Base-by-base conservation (phyloP, 2,329 filamentous ascomycete species). In the Akanthomyces muscarius region DNA sequence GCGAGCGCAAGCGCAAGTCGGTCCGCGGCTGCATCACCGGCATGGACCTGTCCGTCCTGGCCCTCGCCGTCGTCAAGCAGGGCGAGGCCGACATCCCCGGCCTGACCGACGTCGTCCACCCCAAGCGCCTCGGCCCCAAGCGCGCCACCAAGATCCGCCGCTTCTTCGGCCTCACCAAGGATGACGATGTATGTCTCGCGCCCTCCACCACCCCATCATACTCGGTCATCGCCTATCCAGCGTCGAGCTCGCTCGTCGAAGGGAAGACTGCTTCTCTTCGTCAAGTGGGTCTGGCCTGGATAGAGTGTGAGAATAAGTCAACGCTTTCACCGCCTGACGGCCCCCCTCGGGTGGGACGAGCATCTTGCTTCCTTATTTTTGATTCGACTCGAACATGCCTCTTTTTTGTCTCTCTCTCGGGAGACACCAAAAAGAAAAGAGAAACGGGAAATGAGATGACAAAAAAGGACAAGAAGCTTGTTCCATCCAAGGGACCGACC, bases 141-240 rank as follows among this genome's bases (percentile, higher is more conserved):
- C 91, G 95, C 78, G 95, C 95, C 78, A 97, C 92, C 85, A 99
- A 98, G 92, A 98, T 99, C 85, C 92, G 94, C 83, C 90, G 89
- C 80, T 99, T 99, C 90, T 99, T 98, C 86, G 89, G 92, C 85
- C 91, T 99, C 88, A 94, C 89, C 91, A 98, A 98, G 93, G 93
- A 98, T 89, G 95, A 99, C 87, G 95, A 99, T 91, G 94, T 98
- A 90, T 88, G 91, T 92, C 76, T 78, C 78, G 80, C 76, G 75
- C 68, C 71, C 66, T 76, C 75, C 77, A 77, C 81, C 77, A 77
- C 81, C 76, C 77, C 81, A 81, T 72, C 76, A 77, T 77, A 78
- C 76, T 77, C 76, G 74, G 81, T 89, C 86, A 86, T 90, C 85
- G 84, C 89, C 89, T 91, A 83, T 85, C 84, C 84, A 74, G 76